Evolutionary conservation across 148 eudicot species (phyloP), one percentile per base, ranked within the genome.

Genomic region (Amaranthus palmeri): DNA sequence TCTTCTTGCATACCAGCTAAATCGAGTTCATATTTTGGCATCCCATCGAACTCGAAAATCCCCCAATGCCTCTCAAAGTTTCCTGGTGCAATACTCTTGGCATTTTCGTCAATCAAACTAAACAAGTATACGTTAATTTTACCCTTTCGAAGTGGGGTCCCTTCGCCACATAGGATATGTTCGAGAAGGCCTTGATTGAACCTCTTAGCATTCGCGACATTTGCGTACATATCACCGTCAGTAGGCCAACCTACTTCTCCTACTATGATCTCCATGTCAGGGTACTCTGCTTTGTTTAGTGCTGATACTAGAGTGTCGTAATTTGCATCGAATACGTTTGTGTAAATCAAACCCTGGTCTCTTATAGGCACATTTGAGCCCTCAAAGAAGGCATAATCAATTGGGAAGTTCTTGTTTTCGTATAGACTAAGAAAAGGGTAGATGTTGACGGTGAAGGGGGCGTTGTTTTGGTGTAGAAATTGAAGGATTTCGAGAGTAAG

Each of bases 231-330:
- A 59, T 96, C 85, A 0, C 99, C 99, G 51, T 96, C 97, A 2
- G 99, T 96, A 0, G 99, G 99, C 99, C 99, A 96, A n/a, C 99
- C 99, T 2, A 96, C 92, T 77, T 96, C 99, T 48, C 99, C 99
- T 3, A 96, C 82, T 13, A 88, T 65, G 72, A 96, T 86, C 65
- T 87, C 88, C 83, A 92, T 80, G 10, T 92, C 95, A 48, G 96
- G 87, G 62, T 76, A 92, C 36, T 97, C 97, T 1, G 93, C 87
- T 71, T 84, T 96, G 53, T 48, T 82, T 72, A 96, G 51, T 3
- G 99, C 84, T 84, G 85, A 90, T 40, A 88, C 83, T 45, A 96
- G 80, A 13, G 99, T 96, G 73, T 96, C 99, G 1, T 86, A 86
- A 76, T 92, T 96, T 41, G 99, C 99, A 78, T 96, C 99, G 65